phyloP scores from a whole-genome alignment of 139 green algal genomes.

The Closterium sp. region DNA sequence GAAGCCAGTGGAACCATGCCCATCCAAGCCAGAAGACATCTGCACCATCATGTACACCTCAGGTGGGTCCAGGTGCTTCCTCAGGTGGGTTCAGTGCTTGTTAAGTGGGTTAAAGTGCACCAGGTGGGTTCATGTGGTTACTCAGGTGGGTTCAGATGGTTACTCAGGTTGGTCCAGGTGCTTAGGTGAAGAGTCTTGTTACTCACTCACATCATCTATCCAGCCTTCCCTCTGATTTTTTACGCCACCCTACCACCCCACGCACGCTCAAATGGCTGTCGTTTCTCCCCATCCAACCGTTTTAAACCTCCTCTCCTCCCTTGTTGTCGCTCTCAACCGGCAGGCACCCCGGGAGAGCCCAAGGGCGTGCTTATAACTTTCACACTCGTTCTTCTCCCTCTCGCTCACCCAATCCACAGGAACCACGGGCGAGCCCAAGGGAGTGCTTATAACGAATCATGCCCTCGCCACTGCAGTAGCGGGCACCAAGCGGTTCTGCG shows the following conservation, averaged over 20 bases:
- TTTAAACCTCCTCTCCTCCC: no score
- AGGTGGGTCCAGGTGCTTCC: slow-evolving; percentile 5
- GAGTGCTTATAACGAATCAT: slow-evolving; percentile 21
- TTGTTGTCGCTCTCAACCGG: no score
- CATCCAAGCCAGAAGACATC: slow-evolving; percentile 21
- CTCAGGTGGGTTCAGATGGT: not conserved
- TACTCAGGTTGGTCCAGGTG: not conserved
- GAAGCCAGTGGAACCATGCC: slow-evolving; percentile 28
- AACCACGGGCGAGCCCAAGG: slow-evolving; percentile 81
- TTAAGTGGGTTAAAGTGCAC: no score
- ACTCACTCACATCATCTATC: no score
- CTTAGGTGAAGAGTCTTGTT: no score
- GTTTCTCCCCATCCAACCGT: no score
- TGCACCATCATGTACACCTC: slow-evolving; percentile 58
- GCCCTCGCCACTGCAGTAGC: not conserved
- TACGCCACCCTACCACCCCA: no score
- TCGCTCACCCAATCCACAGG: slow-evolving; percentile 17
- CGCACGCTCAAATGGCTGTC: no score
- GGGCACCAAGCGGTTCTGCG: not conserved
- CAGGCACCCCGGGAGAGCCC: no score
- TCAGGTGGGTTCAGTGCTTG: not conserved
- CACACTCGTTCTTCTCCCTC: no score
- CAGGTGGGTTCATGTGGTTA: not conserved
- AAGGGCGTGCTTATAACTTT: no score
- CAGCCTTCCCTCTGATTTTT: no score